These are phyloP conservation scores for Fomitiporia mediterranea DNA, from an alignment of 1,284 basidiomycete species.

Conservation along the genomic window DNA sequence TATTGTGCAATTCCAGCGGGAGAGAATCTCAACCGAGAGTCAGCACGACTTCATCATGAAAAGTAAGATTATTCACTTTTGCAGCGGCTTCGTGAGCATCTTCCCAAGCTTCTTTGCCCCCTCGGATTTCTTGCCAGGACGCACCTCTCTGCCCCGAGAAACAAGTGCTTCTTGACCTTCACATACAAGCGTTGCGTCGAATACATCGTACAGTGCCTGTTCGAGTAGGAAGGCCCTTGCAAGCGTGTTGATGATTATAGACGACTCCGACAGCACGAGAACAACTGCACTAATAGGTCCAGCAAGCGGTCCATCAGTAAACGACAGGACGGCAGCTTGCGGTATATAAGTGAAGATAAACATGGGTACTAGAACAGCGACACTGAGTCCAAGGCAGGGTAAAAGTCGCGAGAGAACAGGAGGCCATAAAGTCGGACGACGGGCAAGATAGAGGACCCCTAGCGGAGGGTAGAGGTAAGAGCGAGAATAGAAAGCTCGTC, in stretches of 20 bases:
- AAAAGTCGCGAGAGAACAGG: conserved; percentile 20
- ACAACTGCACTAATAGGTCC: conserved; percentile 33
- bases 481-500: conserved; percentile 14
- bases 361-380: conserved; percentile 30
- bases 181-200: conserved; percentile 37
- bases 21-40: conserved; percentile 16
- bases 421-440: conserved; percentile 21
- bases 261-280: conserved; percentile 34
- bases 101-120: conserved; percentile 30
- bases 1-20: conserved; percentile 35
- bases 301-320: conserved; percentile 41
- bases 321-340: conserved; percentile 41
- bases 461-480: conserved; percentile 23
- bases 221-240: conserved; percentile 44
- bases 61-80: conserved; percentile 29
- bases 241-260: conserved; percentile 41
- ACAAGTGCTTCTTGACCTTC: conserved; percentile 36
- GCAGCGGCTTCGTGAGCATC: conserved; percentile 34
- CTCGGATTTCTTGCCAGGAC: conserved; percentile 23
- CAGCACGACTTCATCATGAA: conserved; percentile 6
- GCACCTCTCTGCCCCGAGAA: conserved; percentile 28
- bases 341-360: conserved; percentile 46
- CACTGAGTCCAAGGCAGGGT: conserved; percentile 20
- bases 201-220: conserved; percentile 42
- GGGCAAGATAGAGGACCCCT: conserved; percentile 20